Evolutionary conservation across 192 early-diverging fungal species (phyloP).

Genomic region (Phlyctochytrium bullatum): DNA sequence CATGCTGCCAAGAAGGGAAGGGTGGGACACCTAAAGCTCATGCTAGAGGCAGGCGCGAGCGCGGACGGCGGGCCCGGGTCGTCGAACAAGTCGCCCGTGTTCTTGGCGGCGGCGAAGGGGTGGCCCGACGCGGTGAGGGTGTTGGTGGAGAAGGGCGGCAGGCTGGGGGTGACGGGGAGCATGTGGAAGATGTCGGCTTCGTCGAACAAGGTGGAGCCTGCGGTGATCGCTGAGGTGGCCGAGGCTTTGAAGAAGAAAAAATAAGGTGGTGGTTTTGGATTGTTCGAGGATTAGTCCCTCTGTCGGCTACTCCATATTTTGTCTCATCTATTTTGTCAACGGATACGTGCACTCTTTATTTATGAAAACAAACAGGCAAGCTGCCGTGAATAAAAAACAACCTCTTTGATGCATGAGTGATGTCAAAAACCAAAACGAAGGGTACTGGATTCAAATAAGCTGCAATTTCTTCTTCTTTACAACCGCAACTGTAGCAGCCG

Average conservation of each 20-base stretch:
- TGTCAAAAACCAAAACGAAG: no score
- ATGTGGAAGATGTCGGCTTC: conserved; percentile 1
- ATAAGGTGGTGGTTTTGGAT: not conserved
- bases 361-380: no score
- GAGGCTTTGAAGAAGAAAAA: conserved; percentile 1
- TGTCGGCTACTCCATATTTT: no score
- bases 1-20: not conserved
- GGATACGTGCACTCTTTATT: no score
- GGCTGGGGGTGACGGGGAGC: not conserved
- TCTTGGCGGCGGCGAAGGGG: not conserved
- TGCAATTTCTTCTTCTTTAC: no score
- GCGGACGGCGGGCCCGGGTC: not conserved
- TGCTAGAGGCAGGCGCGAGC: not conserved
- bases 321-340: no score
- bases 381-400: no score
- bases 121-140: not conserved
- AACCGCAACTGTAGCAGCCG: no score
- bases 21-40: not conserved
- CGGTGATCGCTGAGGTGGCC: not conserved
- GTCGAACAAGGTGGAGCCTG: conserved; percentile 1
- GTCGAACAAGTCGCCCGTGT: not conserved
- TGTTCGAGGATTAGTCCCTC: conserved; percentile 1
- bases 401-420: no score
- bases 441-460: no score
- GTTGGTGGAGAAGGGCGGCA: not conserved